Conservation (phyloP, 805 yeast genomes). For the Hanseniaspora nectarophila region DNA sequence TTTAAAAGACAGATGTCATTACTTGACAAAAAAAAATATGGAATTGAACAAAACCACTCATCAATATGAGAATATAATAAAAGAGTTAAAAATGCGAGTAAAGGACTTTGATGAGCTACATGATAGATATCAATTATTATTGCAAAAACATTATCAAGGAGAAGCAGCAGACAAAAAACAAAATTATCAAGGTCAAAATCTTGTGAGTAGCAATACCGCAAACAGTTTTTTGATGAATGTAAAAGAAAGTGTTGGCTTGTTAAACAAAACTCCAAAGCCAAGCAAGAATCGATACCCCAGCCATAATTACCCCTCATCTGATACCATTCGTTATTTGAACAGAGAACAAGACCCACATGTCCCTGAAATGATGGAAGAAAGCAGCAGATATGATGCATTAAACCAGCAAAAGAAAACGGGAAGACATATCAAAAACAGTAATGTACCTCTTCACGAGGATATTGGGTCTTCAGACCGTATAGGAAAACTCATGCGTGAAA, state of each 20-base stretch:
- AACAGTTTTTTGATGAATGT: not conserved
- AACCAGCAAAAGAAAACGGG: not conserved
- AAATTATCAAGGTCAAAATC: not conserved
- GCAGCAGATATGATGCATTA: not conserved
- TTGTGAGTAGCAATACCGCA: not conserved
- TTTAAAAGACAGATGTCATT: constrained; percentile 21
- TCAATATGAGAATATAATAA: constrained; percentile 22
- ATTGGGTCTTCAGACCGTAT: not conserved
- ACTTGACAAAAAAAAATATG: constrained; percentile 21
- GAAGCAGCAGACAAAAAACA: not conserved
- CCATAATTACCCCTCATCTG: not conserved
- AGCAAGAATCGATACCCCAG: not conserved
- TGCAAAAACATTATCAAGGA: not conserved
- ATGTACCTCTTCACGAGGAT: not conserved
- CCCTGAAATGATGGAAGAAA: not conserved
- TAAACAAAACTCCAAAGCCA: not conserved
- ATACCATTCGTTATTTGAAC: not conserved
- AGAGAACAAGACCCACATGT: not conserved
- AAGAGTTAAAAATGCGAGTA: constrained; percentile 23
- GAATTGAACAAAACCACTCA: constrained; percentile 23
- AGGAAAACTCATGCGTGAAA: not conserved
- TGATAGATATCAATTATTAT: not conserved
- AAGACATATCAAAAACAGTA: not conserved
- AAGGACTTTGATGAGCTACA: constrained; percentile 21
- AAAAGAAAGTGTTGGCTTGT: not conserved